Evolutionary conservation across 257 asterid genomes (phyloP).

Genomic region (Datura wrightii): DNA sequence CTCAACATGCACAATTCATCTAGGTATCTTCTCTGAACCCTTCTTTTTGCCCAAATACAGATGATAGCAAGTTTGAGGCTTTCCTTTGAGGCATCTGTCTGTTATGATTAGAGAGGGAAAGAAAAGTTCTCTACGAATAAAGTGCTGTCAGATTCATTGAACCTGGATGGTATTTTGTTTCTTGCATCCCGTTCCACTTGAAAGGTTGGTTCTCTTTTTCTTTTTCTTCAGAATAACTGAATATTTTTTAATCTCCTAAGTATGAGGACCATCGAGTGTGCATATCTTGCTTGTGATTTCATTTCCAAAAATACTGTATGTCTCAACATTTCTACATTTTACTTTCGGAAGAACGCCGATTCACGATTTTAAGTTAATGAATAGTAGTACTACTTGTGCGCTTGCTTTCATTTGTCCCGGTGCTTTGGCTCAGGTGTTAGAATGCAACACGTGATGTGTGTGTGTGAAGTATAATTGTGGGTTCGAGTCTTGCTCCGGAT

Average conservation of each 20-base stretch:
- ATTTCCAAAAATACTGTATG: background rate
- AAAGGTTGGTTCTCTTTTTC: constrained; percentile 20
- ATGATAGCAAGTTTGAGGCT: background rate
- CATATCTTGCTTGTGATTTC: constrained; percentile 29
- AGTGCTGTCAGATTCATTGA: constrained; percentile 39
- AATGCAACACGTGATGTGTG: background rate
- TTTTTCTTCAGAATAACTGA: background rate
- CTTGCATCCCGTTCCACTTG: background rate
- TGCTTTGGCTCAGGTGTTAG: background rate
- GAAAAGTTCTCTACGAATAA: no score
- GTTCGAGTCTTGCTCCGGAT: no score
- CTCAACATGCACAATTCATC: background rate
- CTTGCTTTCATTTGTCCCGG: background rate
- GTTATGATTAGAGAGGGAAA: background rate
- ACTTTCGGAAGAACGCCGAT: background rate
- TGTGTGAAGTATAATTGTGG: no score
- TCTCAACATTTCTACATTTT: background rate
- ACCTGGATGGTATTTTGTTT: constrained; percentile 44
- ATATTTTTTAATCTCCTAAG: background rate
- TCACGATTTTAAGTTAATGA: background rate
- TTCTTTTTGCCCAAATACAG: background rate
- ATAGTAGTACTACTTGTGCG: background rate
- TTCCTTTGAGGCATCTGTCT: background rate
- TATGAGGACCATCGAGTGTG: constrained; percentile 47
- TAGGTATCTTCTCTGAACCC: background rate